phyloP scores from a whole-genome alignment of 1,284 basidiomycete genomes.

The Moesziomyces sp. region DNA sequence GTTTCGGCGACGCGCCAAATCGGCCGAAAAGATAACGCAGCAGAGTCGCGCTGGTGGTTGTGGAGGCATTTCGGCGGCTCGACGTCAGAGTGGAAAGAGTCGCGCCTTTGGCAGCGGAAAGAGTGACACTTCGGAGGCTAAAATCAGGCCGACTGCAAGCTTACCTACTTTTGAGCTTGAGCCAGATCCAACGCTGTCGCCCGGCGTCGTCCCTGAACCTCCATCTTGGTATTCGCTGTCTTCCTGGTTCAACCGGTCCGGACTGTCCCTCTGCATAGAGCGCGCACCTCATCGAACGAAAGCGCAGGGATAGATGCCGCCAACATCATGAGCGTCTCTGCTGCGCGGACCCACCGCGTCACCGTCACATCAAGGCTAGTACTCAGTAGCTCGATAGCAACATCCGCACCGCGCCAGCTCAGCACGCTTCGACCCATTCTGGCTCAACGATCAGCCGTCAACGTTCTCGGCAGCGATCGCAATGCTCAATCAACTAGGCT shows the following conservation, averaged over 20 bases:
- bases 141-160: slow-evolving; percentile 20
- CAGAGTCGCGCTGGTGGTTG: background rate
- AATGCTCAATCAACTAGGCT: background rate
- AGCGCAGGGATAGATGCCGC: slow-evolving; percentile 4
- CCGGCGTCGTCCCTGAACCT: too few species aligned
- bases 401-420: slow-evolving; percentile 1
- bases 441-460: too few species aligned
- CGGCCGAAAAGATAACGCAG: slow-evolving; percentile 15
- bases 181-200: too few species aligned
- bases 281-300: background rate
- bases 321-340: slow-evolving; percentile 24
- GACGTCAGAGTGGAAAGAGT: background rate
- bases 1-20: background rate
- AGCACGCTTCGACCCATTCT: slow-evolving; percentile 1
- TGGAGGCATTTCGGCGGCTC: slow-evolving; percentile 26
- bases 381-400: background rate
- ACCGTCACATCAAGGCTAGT: slow-evolving; percentile 5
- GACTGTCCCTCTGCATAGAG: background rate
- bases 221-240: too few species aligned
- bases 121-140: too few species aligned
- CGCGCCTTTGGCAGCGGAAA: background rate
- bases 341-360: slow-evolving; percentile 11
- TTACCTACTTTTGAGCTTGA: slow-evolving; percentile 20
- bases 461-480: background rate
- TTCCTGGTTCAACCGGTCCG: too few species aligned